Conservation (phyloP, 306 rosid species). For the Phaseolus lunatus region DNA sequence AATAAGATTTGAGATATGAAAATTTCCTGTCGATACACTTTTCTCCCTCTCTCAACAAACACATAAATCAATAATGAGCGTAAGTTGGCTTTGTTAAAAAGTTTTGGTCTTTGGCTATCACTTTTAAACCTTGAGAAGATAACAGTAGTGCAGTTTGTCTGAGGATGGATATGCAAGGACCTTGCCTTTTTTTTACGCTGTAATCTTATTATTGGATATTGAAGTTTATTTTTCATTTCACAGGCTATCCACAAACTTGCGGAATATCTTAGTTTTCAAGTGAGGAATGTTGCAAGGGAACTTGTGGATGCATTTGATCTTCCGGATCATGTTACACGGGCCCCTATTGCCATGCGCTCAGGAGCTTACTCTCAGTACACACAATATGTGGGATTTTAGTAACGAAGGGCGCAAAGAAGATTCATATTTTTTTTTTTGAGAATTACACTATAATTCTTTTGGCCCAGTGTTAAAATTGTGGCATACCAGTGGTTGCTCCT, state of each 20-base stretch:
- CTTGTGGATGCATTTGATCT: constrained; percentile 88
- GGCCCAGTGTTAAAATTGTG: constrained; percentile 28
- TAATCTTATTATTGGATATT: constrained; percentile 24
- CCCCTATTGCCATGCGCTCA: constrained; percentile 88
- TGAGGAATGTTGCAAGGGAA: constrained; percentile 84
- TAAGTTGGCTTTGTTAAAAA: constrained; percentile 3
- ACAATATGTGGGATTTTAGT: constrained; percentile 73
- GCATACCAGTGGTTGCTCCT: constrained; percentile 6
- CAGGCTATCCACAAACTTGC: constrained; percentile 95
- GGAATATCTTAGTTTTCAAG: constrained; percentile 87
- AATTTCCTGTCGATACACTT: background rate
- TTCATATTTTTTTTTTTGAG: constrained; percentile 1
- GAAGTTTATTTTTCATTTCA: constrained; percentile 30
- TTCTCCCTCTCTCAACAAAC: constrained; percentile 14
- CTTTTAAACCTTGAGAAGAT: background rate
- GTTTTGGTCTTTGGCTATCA: background rate
- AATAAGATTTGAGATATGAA: background rate
- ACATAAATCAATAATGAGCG: constrained; percentile 15
- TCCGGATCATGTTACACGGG: constrained; percentile 80
- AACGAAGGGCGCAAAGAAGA: background rate
- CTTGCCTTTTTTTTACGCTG: background rate
- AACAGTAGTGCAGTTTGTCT: background rate
- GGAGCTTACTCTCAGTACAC: constrained; percentile 88
- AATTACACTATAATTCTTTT: background rate
- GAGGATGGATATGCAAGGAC: constrained; percentile 20